Base-by-base conservation (phyloP, 495 filamentous ascomycete species). In the Podospora pseudocomata region DNA sequence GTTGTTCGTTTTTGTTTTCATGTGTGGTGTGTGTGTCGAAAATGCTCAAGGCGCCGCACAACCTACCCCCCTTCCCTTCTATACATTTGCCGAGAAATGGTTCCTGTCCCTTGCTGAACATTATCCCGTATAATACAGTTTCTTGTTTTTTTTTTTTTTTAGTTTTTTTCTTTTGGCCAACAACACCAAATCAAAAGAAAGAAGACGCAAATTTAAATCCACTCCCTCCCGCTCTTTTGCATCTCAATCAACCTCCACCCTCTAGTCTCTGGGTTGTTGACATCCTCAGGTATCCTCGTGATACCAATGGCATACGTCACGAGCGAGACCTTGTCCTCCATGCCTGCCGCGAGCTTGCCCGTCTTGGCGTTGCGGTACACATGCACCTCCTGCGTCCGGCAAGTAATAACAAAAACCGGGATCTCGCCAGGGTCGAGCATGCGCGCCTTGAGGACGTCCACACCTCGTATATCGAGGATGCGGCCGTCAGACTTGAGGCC, bases 301-400 rank as follows among this genome's bases (percentile, higher is more conserved):
- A 98, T 89, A 65, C 95, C 95, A 71, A 99, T 98, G 57, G 94
- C 95, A 72, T 99, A 99, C 1, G 96, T 97, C 70, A 99, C 95
- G 67, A 96, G 90, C 78, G 97, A 94, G 34, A 99, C 95, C 80
- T 91, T 94, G 80, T 99, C 95, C 78, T 99, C 96, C 92, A 97
- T 97, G 34, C 95, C 95, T n/a, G 95, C 95, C 20, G 93, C 93
- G 55, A 99, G 86, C 72, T 97, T 84, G 66, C 87, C 86, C 0
- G 91, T 90, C 84, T 99, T 98, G 53, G 88, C 86, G 71, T 98
- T 96, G 55, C 90, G 86, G 82, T 97, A 99, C 18, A 97, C 94
- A 76, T 99, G 95, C 7, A 98, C 93, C 76, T 99, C 95, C 76
- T 99, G 95, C n/a, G 95, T 97, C 49, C 93, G 86, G 79, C 93